phyloP scores from a whole-genome alignment of 2,329 filamentous ascomycete genomes.

The Fusarium albidum region DNA sequence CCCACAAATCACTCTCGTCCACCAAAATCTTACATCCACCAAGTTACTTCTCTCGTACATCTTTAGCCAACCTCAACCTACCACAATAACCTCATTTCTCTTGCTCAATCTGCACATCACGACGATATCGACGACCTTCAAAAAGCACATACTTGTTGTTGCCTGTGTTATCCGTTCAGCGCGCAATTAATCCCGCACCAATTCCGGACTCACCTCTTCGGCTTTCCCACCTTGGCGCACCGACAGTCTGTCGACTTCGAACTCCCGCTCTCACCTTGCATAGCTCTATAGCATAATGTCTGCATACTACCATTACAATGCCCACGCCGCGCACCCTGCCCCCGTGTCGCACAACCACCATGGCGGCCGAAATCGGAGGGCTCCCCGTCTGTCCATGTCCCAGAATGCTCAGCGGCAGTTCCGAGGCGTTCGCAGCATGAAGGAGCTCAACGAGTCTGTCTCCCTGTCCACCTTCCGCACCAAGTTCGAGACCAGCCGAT shows the following conservation, averaged over 20 bases:
- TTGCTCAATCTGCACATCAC: constrained; percentile 22
- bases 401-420: constrained; percentile 90
- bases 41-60: constrained; percentile 21
- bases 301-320: constrained; percentile 69
- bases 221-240: constrained; percentile 20
- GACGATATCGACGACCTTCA: constrained; percentile 21
- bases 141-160: constrained; percentile 22
- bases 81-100: background rate
- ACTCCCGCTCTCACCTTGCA: constrained; percentile 5
- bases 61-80: constrained; percentile 3
- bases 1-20: constrained; percentile 35
- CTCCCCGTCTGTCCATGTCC: constrained; percentile 78
- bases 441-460: constrained; percentile 83
- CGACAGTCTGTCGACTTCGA: background rate
- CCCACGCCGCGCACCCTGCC: constrained; percentile 66
- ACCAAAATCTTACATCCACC: constrained; percentile 33
- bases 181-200: constrained; percentile 42
- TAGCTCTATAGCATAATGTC: constrained; percentile 58
- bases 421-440: constrained; percentile 83
- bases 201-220: constrained; percentile 21
- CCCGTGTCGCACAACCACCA: constrained; percentile 79
- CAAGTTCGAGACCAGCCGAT: constrained; percentile 89
- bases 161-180: constrained; percentile 22
- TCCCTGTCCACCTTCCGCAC: constrained; percentile 81
- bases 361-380: constrained; percentile 84